Conservation (phyloP, 202 grass and related monocot genomes). For the Panicum virgatum region DNA sequence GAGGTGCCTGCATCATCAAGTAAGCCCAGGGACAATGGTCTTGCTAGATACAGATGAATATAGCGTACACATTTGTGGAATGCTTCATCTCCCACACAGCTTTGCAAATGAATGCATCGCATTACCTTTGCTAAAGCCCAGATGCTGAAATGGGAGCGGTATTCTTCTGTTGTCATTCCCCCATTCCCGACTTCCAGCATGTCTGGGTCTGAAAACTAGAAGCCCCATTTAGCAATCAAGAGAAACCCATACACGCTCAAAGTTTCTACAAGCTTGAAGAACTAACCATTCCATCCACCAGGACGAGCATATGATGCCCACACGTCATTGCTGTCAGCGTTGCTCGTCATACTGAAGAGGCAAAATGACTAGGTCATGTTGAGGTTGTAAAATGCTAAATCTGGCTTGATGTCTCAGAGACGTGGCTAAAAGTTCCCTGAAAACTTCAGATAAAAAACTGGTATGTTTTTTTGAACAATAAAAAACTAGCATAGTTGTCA, state of each 20-base stretch:
- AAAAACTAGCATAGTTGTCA: not conserved
- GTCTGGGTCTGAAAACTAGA: conserved; percentile 55
- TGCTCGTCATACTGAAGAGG: conserved; percentile 44
- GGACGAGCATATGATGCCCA: conserved; percentile 56
- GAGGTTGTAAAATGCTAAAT: not conserved
- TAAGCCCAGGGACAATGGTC: not conserved
- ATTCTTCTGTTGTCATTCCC: conserved; percentile 62
- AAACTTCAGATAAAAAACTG: not conserved
- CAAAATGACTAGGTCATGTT: too few species aligned
- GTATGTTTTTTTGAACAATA: not conserved
- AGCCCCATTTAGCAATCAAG: conserved; percentile 1
- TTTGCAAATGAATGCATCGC: not conserved
- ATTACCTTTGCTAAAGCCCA: conserved; percentile 65
- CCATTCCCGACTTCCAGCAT: conserved; percentile 75
- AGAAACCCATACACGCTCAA: not conserved
- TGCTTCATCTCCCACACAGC: not conserved
- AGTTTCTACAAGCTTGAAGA: not conserved
- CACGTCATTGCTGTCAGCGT: conserved; percentile 46
- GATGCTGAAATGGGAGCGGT: conserved; percentile 69
- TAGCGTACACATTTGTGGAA: not conserved
- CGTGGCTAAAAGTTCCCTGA: not conserved
- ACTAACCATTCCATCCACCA: conserved; percentile 69
- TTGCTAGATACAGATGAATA: not conserved
- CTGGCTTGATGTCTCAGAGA: not conserved
- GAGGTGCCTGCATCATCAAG: conserved; percentile 46